phyloP scores from a whole-genome alignment of 2,329 filamentous ascomycete genomes.

The Aulographum hederae region DNA sequence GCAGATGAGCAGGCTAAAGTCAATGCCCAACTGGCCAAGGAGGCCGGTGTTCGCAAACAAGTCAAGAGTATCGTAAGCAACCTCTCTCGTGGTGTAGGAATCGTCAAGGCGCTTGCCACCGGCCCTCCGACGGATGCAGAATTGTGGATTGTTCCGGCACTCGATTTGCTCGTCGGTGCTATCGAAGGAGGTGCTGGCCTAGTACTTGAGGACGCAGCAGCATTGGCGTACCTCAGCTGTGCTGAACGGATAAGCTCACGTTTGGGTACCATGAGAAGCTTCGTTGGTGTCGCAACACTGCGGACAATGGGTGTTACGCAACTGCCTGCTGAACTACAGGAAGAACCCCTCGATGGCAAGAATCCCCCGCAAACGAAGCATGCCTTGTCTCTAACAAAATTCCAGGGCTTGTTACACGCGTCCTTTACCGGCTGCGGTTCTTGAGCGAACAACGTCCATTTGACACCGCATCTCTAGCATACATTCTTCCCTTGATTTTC shows the following conservation, averaged over 20 bases:
- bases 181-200: conserved; percentile 68
- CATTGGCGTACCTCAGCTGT: conserved; percentile 62
- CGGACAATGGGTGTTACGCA: conserved; percentile 58
- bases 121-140: conserved; percentile 81
- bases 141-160: conserved; percentile 71
- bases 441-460: conserved; percentile 87
- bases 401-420: conserved; percentile 66
- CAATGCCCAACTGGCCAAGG: conserved; percentile 77
- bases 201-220: conserved; percentile 63
- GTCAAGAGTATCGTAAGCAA: conserved; percentile 51
- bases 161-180: conserved; percentile 52
- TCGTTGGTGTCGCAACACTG: conserved; percentile 75
- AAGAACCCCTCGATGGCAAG: conserved; percentile 72
- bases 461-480: conserved; percentile 72
- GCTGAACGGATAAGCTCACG: conserved; percentile 56
- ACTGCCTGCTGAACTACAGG: conserved; percentile 50
- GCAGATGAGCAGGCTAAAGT: conserved; percentile 80
- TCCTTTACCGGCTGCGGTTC: conserved; percentile 80
- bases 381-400: no score
- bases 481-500: conserved; percentile 68
- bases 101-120: conserved; percentile 63
- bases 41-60: conserved; percentile 57
- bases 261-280: conserved; percentile 58
- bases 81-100: conserved; percentile 66
- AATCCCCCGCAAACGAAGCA: no score